phyloP scores from a whole-genome alignment of 1,139 yeast genomes.

The Candida sp. region DNA sequence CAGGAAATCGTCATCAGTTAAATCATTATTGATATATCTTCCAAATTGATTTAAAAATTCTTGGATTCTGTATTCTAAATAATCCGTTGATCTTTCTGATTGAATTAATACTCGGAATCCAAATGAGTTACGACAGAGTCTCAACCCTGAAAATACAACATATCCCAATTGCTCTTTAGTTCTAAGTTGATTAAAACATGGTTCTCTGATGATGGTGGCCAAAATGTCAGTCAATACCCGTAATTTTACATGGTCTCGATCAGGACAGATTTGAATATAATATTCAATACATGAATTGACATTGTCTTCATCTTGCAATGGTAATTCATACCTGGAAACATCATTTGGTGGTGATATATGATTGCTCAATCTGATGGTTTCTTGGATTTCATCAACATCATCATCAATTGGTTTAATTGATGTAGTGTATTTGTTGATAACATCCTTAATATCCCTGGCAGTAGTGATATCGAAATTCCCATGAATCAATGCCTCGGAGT shows the following conservation, averaged over 20 bases:
- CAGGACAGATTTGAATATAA: slow-evolving; percentile 63
- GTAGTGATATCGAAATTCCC: slow-evolving; percentile 69
- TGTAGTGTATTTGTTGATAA: slow-evolving; percentile 17
- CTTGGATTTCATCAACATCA: slow-evolving; percentile 27
- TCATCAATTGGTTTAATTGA: slow-evolving; percentile 35
- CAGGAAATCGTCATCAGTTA: slow-evolving; percentile 61
- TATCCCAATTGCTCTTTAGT: slow-evolving; percentile 87
- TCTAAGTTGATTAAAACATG: slow-evolving; percentile 84
- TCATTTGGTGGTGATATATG: slow-evolving; percentile 42
- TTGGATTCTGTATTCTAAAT: slow-evolving; percentile 74
- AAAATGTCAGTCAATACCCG: slow-evolving; percentile 60
- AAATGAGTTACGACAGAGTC: slow-evolving; percentile 67
- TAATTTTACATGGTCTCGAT: slow-evolving; percentile 23
- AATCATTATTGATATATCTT: slow-evolving; percentile 25
- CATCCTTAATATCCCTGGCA: slow-evolving; percentile 33
- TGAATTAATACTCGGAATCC: slow-evolving; percentile 80
- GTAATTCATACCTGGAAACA: slow-evolving; percentile 47
- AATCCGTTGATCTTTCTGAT: slow-evolving; percentile 75
- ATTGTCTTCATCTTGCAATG: slow-evolving; percentile 63
- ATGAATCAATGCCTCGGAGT: slow-evolving; percentile 67
- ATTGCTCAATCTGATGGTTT: slow-evolving; percentile 22
- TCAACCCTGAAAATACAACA: slow-evolving; percentile 79
- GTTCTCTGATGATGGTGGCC: slow-evolving; percentile 75
- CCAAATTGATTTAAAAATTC: slow-evolving; percentile 50
- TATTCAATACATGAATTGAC: slow-evolving; percentile 85